Evolutionary conservation across 2,329 filamentous ascomycete species (phyloP).

Genomic region (Arthrobotrys musiformis): DNA sequence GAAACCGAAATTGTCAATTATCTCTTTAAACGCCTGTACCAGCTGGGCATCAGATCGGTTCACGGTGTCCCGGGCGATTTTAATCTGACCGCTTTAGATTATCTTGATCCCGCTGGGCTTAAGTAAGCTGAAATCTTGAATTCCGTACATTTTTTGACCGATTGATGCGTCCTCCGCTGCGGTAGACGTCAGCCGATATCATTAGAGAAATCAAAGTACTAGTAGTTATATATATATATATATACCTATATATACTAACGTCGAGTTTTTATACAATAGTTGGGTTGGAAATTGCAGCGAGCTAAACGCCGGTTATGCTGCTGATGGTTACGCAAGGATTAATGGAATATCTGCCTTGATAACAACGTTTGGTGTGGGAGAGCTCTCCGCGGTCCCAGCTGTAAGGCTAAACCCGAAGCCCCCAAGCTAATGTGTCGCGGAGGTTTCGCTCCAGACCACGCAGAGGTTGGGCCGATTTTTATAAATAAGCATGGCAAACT

Average conservation of each 20-base stretch:
- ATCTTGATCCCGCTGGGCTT: constrained; percentile 70
- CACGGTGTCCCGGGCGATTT: constrained; percentile 78
- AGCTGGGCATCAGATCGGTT: constrained; percentile 73
- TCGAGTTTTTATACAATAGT: not conserved
- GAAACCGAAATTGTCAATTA: constrained; percentile 64
- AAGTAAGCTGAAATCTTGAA: constrained; percentile 61
- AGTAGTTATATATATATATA: too few relatives aligned
- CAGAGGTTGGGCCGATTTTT: too few relatives aligned
- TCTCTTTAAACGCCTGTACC: constrained; percentile 72
- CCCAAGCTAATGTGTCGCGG: not conserved
- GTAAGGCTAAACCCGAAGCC: constrained; percentile 54
- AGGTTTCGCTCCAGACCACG: too few relatives aligned
- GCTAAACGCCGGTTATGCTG: constrained; percentile 79
- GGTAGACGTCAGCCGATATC: too few relatives aligned
- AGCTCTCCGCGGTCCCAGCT: constrained; percentile 77
- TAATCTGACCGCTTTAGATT: constrained; percentile 77
- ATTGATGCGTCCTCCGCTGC: too few relatives aligned
- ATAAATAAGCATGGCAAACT: too few relatives aligned
- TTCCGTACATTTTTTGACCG: too few relatives aligned
- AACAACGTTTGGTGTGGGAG: constrained; percentile 79
- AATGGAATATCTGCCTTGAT: constrained; percentile 76
- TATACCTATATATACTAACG: not conserved
- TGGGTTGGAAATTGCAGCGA: constrained; percentile 73
- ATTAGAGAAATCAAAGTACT: too few relatives aligned
- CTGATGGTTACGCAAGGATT: constrained; percentile 81